A percentile compares a stretch with the other conserved stretches of the same genome.
Evolutionary conservation across 208 protist species (phyloP).

Genomic region (Trypanosomatidae sp.): DNA sequence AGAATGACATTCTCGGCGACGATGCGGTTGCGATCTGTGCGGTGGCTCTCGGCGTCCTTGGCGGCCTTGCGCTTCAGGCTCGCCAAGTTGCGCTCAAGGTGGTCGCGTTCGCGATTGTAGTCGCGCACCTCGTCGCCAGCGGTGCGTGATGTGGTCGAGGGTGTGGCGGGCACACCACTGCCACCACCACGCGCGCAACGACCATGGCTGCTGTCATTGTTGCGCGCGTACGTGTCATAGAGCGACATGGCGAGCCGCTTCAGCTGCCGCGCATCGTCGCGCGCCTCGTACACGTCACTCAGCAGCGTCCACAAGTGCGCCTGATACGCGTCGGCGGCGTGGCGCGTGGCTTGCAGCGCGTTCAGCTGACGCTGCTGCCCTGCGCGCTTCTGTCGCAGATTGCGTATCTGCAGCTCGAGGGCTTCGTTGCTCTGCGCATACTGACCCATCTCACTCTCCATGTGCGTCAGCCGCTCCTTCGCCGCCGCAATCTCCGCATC

Average conservation of each 20-base stretch:
- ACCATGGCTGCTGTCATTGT: too few relatives aligned
- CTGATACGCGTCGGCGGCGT: conserved; percentile 68
- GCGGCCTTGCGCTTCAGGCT: conserved; percentile 88
- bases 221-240: conserved; percentile 89
- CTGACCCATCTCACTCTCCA: conserved; percentile 89
- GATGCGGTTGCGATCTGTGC: conserved; percentile 83
- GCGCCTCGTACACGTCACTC: conserved; percentile 45
- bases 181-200: neutral
- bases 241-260: conserved; percentile 90
- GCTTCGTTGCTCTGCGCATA: conserved; percentile 90
- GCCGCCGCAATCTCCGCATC: conserved; percentile 90
- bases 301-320: conserved; percentile 85
- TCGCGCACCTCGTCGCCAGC: conserved; percentile 89
- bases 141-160: conserved; percentile 25
- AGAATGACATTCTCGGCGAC: conserved; percentile 93
- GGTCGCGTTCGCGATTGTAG: conserved; percentile 92
- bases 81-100: conserved; percentile 90
- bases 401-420: conserved; percentile 88
- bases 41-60: conserved; percentile 91
- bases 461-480: conserved; percentile 91
- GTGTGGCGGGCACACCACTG: neutral
- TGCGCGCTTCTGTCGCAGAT: conserved; percentile 89
- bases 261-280: conserved; percentile 41
- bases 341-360: conserved; percentile 44
- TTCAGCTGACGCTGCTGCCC: conserved; percentile 88